Conservation (phyloP, 2,329 filamentous ascomycete species). For the Xylariaceae sp. region DNA sequence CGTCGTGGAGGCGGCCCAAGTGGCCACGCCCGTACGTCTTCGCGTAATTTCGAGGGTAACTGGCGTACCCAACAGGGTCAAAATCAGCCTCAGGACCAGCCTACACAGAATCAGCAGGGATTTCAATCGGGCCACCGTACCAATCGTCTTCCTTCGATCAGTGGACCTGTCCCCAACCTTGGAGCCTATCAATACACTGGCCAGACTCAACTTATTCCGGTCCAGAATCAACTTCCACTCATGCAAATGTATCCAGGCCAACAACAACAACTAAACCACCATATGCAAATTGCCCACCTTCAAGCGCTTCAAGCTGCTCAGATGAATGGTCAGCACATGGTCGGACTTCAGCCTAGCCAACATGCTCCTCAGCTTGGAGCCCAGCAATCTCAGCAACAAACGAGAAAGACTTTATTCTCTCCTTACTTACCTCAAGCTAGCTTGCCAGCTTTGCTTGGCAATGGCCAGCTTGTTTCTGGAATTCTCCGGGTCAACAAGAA, state of each 20-base stretch:
- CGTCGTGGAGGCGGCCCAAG: conserved; percentile 62
- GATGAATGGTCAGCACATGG: conserved; percentile 70
- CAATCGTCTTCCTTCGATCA: conserved; percentile 67
- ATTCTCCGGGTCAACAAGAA: conserved; percentile 99
- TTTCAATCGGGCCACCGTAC: conserved; percentile 90
- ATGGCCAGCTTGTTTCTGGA: conserved; percentile 92
- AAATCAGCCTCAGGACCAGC: conserved; percentile 62
- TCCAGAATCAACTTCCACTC: conserved; percentile 78
- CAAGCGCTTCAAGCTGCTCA: conserved; percentile 89
- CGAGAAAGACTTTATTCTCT: conserved; percentile 97
- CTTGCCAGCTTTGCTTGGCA: conserved; percentile 79
- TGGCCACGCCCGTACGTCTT: conserved; percentile 75
- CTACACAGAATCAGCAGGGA: conserved; percentile 51
- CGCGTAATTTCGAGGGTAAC: conserved; percentile 95
- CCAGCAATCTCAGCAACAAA: conserved; percentile 74
- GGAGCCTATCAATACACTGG: conserved; percentile 84
- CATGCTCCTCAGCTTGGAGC: conserved; percentile 62
- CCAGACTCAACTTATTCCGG: conserved; percentile 82
- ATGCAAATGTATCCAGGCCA: conserved; percentile 81
- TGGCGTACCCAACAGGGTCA: conserved; percentile 74
- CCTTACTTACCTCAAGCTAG: conserved; percentile 94
- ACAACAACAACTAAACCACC: conserved; percentile 65
- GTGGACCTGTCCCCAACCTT: conserved; percentile 75
- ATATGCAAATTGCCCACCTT: conserved; percentile 81
- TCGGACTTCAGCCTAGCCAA: conserved; percentile 64